Conservation (phyloP, 176 grass and related monocot species). For the Musa troglodytarum region DNA sequence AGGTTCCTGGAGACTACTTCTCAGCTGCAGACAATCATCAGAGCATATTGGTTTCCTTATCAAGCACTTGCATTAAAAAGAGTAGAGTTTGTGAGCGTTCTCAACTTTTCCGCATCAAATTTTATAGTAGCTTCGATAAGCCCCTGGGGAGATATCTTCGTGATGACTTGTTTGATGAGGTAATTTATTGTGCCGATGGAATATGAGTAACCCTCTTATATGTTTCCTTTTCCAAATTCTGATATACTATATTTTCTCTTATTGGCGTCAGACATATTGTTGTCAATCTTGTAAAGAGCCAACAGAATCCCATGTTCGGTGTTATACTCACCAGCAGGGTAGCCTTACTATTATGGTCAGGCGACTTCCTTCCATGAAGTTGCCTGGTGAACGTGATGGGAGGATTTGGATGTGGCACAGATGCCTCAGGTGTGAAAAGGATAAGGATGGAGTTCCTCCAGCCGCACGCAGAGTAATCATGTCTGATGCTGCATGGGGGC, state of each 20-base stretch:
- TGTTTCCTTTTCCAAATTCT: neutral
- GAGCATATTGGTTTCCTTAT: slow-evolving; percentile 79
- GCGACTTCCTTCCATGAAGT: slow-evolving; percentile 39
- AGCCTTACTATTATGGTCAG: slow-evolving; percentile 78
- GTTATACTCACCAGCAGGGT: slow-evolving; percentile 75
- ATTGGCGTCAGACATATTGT: slow-evolving; percentile 47
- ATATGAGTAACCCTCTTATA: neutral
- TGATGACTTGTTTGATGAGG: slow-evolving; percentile 91
- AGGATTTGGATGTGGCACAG: slow-evolving; percentile 99
- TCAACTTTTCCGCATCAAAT: slow-evolving; percentile 70
- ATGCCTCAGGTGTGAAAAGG: slow-evolving; percentile 61
- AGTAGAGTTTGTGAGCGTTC: slow-evolving; percentile 47
- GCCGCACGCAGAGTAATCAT: slow-evolving; percentile 59
- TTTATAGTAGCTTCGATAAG: slow-evolving; percentile 91
- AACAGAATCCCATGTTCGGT: slow-evolving; percentile 67
- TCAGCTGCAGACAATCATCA: slow-evolving; percentile 54
- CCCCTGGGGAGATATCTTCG: slow-evolving; percentile 80
- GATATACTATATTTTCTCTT: neutral
- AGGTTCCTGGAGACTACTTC: slow-evolving; percentile 40
- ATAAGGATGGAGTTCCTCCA: slow-evolving; percentile 63
- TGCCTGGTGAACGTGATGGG: slow-evolving; percentile 66
- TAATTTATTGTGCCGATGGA: slow-evolving; percentile 18
- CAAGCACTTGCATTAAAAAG: slow-evolving; percentile 65
- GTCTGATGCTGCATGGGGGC: slow-evolving; percentile 85
- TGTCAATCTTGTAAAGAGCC: slow-evolving; percentile 72